These are phyloP conservation scores for Aspergillus sp. DNA, from an alignment of 2,329 filamentous ascomycete species.

Conservation along the genomic window DNA sequence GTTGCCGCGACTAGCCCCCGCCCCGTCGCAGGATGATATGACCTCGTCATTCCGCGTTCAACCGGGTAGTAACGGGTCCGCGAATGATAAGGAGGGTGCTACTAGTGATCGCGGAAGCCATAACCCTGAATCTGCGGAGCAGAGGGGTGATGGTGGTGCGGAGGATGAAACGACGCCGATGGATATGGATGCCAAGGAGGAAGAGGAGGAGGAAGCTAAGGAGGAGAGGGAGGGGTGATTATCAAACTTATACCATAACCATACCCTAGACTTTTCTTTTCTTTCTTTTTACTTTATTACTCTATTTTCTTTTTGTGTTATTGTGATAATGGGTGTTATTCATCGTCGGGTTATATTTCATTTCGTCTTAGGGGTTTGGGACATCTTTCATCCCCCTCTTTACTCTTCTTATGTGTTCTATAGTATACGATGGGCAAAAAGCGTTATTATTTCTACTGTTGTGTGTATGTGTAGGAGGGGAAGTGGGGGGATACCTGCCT, in stretches of 20 bases:
- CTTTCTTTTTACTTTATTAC: conserved; percentile 10
- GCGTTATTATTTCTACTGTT: too few relatives aligned
- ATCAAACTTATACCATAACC: neutral
- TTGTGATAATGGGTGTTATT: neutral
- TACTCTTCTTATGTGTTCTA: conserved; percentile 10
- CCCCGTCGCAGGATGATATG: conserved; percentile 39
- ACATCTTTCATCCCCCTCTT: neutral
- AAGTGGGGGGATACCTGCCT: too few relatives aligned
- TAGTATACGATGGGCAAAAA: neutral
- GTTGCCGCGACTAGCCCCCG: conserved; percentile 39
- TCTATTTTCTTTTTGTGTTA: neutral
- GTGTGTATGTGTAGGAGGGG: too few relatives aligned
- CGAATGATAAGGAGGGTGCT: conserved; percentile 3
- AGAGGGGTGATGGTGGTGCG: conserved; percentile 16
- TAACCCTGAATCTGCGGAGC: conserved; percentile 19
- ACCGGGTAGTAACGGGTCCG: conserved; percentile 29
- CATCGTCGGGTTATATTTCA: neutral
- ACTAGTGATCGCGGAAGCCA: conserved; percentile 23
- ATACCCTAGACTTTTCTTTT: neutral
- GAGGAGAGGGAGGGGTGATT: conserved; percentile 29
- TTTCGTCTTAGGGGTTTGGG: too few relatives aligned
- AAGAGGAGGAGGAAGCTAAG: conserved; percentile 19
- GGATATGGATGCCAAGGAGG: conserved; percentile 40
- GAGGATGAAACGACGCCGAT: conserved; percentile 36
- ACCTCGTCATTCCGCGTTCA: conserved; percentile 42